A percentile compares a stretch with the other conserved stretches of the same genome.
phyloP scores from a whole-genome alignment of 805 yeast species.

The Schwanniomyces occidentalis region DNA sequence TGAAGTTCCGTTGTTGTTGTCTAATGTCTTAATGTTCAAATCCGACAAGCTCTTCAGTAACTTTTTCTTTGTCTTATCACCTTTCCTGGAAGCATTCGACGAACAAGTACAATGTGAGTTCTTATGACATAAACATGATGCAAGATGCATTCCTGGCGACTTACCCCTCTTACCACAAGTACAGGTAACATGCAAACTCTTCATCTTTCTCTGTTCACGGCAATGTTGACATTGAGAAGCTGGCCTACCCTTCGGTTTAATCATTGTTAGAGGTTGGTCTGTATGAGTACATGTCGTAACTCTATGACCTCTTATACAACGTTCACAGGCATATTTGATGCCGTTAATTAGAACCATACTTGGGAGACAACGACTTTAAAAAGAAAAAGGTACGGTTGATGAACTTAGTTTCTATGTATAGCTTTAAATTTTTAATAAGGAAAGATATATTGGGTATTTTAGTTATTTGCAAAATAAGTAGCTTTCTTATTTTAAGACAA shows the following conservation, averaged over 20 bases:
- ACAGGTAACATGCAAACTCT: conserved; percentile 69
- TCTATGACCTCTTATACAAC: conserved; percentile 95
- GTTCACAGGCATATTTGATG: conserved; percentile 91
- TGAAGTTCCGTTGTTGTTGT: background rate
- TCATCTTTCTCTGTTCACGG: conserved; percentile 67
- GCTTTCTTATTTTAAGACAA: no score
- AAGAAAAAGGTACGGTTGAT: no score
- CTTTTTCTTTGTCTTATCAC: conserved; percentile 12
- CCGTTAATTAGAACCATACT: conserved; percentile 89
- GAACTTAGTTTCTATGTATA: no score
- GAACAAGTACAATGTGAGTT: conserved; percentile 44
- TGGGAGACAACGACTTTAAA: conserved; percentile 1
- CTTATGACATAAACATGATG: conserved; percentile 40
- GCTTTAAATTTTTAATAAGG: no score
- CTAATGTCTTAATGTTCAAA: conserved; percentile 1
- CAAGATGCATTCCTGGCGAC: conserved; percentile 36
- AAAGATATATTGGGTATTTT: no score
- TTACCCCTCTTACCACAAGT: conserved; percentile 61
- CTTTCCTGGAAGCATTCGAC: conserved; percentile 15
- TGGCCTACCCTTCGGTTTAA: conserved; percentile 96
- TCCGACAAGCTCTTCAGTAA: conserved; percentile 6
- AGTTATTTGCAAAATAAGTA: no score
- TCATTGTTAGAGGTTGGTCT: conserved; percentile 86
- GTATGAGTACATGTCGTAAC: conserved; percentile 93
- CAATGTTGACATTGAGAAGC: conserved; percentile 89